Conservation (phyloP, 352 stramenopile species). For the Detonula confervacea region DNA sequence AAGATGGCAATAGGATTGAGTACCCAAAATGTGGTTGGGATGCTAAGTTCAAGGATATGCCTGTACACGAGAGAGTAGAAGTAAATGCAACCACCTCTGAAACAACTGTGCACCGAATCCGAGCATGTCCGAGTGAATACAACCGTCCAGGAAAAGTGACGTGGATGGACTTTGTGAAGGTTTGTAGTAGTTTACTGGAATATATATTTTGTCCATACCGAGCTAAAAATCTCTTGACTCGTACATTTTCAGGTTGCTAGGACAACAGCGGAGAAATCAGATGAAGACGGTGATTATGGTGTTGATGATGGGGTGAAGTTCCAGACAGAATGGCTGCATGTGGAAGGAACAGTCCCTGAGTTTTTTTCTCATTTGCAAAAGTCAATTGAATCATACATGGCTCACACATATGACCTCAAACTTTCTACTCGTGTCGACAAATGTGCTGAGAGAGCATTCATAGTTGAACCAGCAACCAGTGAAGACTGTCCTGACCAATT, state of each 20-base stretch:
- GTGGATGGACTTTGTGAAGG: constrained; percentile 2
- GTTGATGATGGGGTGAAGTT: neutral
- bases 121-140: neutral
- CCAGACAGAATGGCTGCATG: neutral
- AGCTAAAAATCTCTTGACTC: no score
- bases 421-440: neutral
- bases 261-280: neutral
- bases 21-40: constrained; percentile 6
- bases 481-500: neutral
- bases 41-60: neutral
- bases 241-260: neutral
- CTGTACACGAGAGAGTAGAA: neutral
- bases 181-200: no score
- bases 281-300: neutral
- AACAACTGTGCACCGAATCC: neutral
- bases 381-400: neutral
- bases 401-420: neutral
- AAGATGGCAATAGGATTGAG: neutral
- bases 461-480: neutral
- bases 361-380: neutral
- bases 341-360: neutral
- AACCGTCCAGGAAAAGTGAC: neutral
- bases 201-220: no score
- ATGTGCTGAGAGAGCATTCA: neutral
- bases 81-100: neutral